Conservation (phyloP, 2,329 filamentous ascomycete species). For the Sordariomycetes sp. region DNA sequence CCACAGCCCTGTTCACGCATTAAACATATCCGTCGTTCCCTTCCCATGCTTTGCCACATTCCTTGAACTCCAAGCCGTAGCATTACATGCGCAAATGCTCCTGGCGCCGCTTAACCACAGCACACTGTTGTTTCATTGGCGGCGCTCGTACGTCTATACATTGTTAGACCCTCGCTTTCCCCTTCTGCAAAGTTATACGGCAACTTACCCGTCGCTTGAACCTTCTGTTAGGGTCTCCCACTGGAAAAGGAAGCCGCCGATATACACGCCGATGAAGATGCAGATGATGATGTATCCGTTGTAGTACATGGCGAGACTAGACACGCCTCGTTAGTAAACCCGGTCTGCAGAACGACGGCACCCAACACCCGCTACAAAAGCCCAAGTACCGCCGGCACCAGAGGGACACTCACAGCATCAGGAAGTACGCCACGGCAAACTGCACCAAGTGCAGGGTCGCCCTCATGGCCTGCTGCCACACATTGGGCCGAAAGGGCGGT, state of each 20-base stretch:
- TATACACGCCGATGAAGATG: conserved; percentile 65
- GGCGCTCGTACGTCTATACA: conserved; percentile 17
- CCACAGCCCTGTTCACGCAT: not conserved
- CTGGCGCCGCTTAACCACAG: conserved; percentile 21
- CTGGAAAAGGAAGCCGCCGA: conserved; percentile 63
- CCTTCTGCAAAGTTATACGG: not conserved
- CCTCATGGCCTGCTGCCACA: conserved; percentile 55
- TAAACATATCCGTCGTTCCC: not conserved
- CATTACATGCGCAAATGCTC: not conserved
- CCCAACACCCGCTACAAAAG: not conserved
- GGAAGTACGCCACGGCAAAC: conserved; percentile 66
- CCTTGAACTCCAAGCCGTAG: not conserved
- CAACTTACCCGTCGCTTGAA: conserved; percentile 13
- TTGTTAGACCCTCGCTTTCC: not conserved
- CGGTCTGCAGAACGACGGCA: not conserved
- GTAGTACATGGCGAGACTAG: conserved; percentile 45
- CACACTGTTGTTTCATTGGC: conserved; percentile 27
- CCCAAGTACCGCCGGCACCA: not conserved
- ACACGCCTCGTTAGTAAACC: not conserved
- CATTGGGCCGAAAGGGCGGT: conserved; percentile 40
- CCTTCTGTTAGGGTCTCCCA: conserved; percentile 44
- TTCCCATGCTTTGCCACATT: not conserved
- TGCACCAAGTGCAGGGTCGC: conserved; percentile 59
- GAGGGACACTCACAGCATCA: conserved; percentile 49
- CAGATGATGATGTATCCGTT: conserved; percentile 71